Conservation (phyloP, 2,329 filamentous ascomycete species). For the Scedosporium boydii region DNA sequence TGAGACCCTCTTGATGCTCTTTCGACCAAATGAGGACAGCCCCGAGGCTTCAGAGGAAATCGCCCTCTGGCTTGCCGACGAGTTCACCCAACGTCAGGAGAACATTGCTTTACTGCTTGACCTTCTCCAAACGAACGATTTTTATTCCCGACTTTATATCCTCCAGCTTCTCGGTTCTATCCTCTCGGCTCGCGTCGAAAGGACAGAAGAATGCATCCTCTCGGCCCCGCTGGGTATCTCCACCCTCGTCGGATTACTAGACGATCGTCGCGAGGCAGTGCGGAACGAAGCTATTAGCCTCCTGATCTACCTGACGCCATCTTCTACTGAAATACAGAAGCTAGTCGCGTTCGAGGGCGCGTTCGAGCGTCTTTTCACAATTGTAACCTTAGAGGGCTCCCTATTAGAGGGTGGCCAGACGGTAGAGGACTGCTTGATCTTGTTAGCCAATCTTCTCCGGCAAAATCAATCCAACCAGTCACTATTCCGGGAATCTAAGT, state of each 20-base stretch:
- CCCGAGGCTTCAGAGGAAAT: constrained; percentile 95
- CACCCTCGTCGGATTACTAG: constrained; percentile 71
- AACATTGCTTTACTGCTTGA: constrained; percentile 87
- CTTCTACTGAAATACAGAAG: constrained; percentile 84
- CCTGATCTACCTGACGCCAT: constrained; percentile 78
- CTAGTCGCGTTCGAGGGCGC: constrained; percentile 92
- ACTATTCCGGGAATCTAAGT: constrained; percentile 84
- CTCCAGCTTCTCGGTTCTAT: constrained; percentile 84
- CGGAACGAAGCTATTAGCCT: constrained; percentile 82
- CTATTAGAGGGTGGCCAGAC: constrained; percentile 74
- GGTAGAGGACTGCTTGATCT: constrained; percentile 85
- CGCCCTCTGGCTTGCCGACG: constrained; percentile 88
- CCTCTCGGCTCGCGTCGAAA: constrained; percentile 72
- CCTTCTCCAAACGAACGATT: constrained; percentile 78
- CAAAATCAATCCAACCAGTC: constrained; percentile 89
- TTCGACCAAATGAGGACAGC: constrained; percentile 62
- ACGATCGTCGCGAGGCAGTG: constrained; percentile 78
- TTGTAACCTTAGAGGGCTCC: constrained; percentile 75
- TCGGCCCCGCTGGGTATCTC: constrained; percentile 82
- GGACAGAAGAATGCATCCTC: constrained; percentile 90
- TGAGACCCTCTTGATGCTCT: constrained; percentile 91
- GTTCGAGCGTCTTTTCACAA: constrained; percentile 75
- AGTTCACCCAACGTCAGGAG: constrained; percentile 95
- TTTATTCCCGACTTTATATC: constrained; percentile 85
- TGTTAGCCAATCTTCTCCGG: constrained; percentile 80